A percentile compares a stretch with the other conserved stretches of the same genome.
phyloP scores from a whole-genome alignment of 1,284 basidiomycete species.

The Calocybe gambosa region DNA sequence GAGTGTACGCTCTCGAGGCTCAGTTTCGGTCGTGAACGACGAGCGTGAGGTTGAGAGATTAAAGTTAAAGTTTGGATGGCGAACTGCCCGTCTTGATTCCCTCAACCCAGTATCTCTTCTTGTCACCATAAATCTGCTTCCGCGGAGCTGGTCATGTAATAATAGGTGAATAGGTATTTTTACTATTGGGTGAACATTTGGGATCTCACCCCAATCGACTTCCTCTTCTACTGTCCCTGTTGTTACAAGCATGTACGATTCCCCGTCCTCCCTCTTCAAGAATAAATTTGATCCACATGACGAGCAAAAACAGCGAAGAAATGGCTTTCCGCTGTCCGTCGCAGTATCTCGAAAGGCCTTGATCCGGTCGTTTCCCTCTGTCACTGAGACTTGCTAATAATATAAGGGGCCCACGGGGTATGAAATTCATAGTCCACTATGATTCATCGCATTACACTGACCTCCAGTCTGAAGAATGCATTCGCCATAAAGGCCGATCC shows the following conservation, averaged over 20 bases:
- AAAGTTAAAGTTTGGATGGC: slow-evolving; percentile 6
- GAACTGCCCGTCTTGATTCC: slow-evolving; percentile 9
- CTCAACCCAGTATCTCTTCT: slow-evolving; percentile 4
- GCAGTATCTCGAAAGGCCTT: slow-evolving; percentile 21
- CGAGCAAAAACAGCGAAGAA: slow-evolving; percentile 26
- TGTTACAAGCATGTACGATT: slow-evolving; percentile 15
- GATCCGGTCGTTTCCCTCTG: slow-evolving; percentile 22
- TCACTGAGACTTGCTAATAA: slow-evolving; percentile 23
- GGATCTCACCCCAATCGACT: slow-evolving; percentile 19
- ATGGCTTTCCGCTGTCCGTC: slow-evolving; percentile 22
- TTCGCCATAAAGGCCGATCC: slow-evolving; percentile 33
- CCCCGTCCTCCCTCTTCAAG: slow-evolving; percentile 11
- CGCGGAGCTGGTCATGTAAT: slow-evolving; percentile 8
- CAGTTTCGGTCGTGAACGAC: too few relatives aligned
- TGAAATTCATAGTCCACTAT: background rate
- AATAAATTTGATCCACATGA: slow-evolving; percentile 27
- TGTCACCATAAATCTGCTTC: slow-evolving; percentile 6
- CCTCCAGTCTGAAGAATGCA: slow-evolving; percentile 27
- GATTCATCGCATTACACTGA: slow-evolving; percentile 11
- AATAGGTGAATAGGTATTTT: background rate
- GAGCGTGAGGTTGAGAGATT: too few relatives aligned
- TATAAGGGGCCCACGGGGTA: background rate
- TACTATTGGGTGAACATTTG: too few relatives aligned
- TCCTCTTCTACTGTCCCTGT: slow-evolving; percentile 21
- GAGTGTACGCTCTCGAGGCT: too few relatives aligned